Evolutionary conservation across 495 filamentous ascomycete species (phyloP).

Genomic region (Neurospora hispaniola): DNA sequence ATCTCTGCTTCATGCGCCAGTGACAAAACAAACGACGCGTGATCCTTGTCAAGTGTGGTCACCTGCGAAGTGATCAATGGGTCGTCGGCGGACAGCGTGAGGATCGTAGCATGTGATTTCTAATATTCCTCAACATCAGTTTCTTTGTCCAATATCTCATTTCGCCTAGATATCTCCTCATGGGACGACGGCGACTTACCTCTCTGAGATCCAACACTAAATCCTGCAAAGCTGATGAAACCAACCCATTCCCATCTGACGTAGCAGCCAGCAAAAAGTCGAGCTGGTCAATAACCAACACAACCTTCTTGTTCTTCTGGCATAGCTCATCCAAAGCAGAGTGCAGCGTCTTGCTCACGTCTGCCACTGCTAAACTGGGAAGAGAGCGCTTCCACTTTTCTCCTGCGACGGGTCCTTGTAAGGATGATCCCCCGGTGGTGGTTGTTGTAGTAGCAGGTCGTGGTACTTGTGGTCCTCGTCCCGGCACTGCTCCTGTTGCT

Average conservation of each 20-base stretch:
- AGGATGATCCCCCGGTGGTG: background rate
- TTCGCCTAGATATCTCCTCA: background rate
- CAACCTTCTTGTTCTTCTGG: conserved; percentile 16
- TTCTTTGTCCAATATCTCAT: background rate
- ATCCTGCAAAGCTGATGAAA: conserved; percentile 24
- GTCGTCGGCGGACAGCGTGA: conserved; percentile 60
- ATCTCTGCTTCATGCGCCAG: conserved; percentile 64
- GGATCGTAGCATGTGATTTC: conserved; percentile 47
- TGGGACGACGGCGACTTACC: conserved; percentile 25
- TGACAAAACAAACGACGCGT: conserved; percentile 56
- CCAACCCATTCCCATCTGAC: conserved; percentile 16
- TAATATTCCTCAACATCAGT: conserved; percentile 15
- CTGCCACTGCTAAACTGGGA: conserved; percentile 1
- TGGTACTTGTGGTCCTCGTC: background rate
- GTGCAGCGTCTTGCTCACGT: conserved; percentile 19
- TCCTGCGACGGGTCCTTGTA: background rate
- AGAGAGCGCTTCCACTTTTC: conserved; percentile 5
- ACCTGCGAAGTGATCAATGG: conserved; percentile 47
- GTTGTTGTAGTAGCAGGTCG: background rate
- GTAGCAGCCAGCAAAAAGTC: conserved; percentile 45
- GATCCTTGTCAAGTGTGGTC: conserved; percentile 58
- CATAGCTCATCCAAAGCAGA: conserved; percentile 22
- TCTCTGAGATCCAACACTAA: conserved; percentile 42
- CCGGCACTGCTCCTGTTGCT: background rate
- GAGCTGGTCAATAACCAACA: conserved; percentile 45